A percentile compares a stretch with the other conserved stretches of the same genome.
Conservation (phyloP, 768 basidiomycete species). For the Pleurotus ostreatus region DNA sequence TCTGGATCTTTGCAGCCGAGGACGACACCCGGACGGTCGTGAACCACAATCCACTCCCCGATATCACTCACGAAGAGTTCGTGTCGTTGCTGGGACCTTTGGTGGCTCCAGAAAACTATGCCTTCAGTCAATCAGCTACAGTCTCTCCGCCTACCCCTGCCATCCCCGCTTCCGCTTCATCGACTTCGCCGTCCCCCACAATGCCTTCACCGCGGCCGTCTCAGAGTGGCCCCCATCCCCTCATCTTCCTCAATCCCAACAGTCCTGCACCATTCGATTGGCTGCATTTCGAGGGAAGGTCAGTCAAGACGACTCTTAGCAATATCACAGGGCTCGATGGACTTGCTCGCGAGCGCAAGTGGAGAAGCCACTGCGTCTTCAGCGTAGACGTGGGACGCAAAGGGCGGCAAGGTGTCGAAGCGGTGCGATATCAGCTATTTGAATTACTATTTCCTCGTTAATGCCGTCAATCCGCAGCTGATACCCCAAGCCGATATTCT, state of each 20-base stretch:
- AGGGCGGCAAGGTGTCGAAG: constrained; percentile 74
- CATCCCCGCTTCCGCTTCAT: constrained; percentile 28
- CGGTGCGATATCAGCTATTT: constrained; percentile 39
- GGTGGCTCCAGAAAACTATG: constrained; percentile 77
- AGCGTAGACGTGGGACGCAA: constrained; percentile 76
- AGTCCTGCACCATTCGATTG: constrained; percentile 82
- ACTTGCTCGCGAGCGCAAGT: constrained; percentile 77
- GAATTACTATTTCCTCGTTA: constrained; percentile 13
- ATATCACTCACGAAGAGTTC: constrained; percentile 85
- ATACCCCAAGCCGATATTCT: constrained; percentile 80
- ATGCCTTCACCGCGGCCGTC: constrained; percentile 24
- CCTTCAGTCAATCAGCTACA: constrained; percentile 25
- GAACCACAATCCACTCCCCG: constrained; percentile 85
- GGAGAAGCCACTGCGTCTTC: constrained; percentile 79
- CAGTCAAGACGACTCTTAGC: constrained; percentile 71
- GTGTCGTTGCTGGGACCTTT: constrained; percentile 76
- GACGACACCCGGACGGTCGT: constrained; percentile 64
- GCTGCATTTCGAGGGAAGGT: constrained; percentile 83
- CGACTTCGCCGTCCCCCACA: constrained; percentile 30
- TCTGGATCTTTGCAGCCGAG: constrained; percentile 35
- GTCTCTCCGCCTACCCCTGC: constrained; percentile 22
- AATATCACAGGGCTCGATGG: constrained; percentile 81
- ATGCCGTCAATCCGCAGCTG: constrained; percentile 39
- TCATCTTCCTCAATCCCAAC: constrained; percentile 38
- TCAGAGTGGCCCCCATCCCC: constrained; percentile 23